Evolutionary conservation across 164 flowering plant genomes (phyloP).

Genomic region (Berberis thunbergii): DNA sequence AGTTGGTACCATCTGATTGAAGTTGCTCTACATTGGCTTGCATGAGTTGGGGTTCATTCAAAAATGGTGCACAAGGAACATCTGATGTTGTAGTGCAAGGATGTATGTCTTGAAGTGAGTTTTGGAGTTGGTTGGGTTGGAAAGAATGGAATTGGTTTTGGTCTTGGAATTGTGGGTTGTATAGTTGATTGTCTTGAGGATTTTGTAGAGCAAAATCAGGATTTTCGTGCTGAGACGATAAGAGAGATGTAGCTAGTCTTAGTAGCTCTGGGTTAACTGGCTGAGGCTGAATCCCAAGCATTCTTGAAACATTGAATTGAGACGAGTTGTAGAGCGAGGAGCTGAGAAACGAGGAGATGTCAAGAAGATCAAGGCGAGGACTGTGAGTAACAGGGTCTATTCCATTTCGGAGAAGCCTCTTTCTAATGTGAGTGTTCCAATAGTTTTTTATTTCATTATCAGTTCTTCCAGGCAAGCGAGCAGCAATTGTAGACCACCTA

Average conservation of each 20-base stretch:
- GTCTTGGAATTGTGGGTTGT: conserved; percentile 15
- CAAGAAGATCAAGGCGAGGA: conserved; percentile 75
- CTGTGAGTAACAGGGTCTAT: conserved; percentile 87
- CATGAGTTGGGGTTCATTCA: conserved; percentile 23
- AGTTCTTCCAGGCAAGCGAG: conserved; percentile 71
- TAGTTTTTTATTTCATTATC: conserved; percentile 36
- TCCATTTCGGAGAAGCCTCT: conserved; percentile 81
- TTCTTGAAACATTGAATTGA: conserved; percentile 39
- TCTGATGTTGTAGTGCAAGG: conserved; percentile 17
- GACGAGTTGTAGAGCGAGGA: conserved; percentile 39
- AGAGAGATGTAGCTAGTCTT: conserved; percentile 39
- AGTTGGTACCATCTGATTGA: conserved; percentile 13
- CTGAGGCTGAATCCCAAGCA: conserved; percentile 39
- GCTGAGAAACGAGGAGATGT: conserved; percentile 51
- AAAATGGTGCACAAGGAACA: conserved; percentile 10
- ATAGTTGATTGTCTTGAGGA: conserved; percentile 20
- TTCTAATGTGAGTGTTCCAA: conserved; percentile 95
- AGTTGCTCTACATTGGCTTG: conserved; percentile 27
- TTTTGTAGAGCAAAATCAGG: conserved; percentile 22
- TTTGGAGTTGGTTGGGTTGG: conserved; percentile 18
- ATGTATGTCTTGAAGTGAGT: conserved; percentile 17
- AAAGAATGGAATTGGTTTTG: conserved; percentile 15
- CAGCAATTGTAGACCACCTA: conserved; percentile 96
- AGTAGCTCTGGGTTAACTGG: conserved; percentile 53
- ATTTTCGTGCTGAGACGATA: conserved; percentile 28